Base-by-base conservation (phyloP, 2,329 filamentous ascomycete genomes). In the Cercospora sesami region DNA sequence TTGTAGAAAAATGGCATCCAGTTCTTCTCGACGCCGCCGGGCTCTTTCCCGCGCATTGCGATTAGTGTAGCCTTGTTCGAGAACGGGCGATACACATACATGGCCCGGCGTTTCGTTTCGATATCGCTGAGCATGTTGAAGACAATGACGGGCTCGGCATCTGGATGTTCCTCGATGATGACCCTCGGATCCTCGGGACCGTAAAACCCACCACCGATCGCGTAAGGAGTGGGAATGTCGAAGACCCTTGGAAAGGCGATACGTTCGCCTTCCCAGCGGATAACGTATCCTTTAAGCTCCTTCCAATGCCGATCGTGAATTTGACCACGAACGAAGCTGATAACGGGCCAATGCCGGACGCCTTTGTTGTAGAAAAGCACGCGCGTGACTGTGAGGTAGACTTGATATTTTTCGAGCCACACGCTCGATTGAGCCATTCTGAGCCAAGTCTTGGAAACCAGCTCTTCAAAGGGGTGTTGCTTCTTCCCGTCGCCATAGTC, bases 181-280 rank as follows among this genome's bases (percentile, higher is more conserved):
- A 76, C 68, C 18, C 73, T 69, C 31, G 74, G 73, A 64, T 76
- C 73, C 61, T 75, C 74, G 1, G 74, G 73, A 26, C 73, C 74
- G 42, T 71, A 73, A 28, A 73, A 69, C 2, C 30, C 58, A 42
- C 58, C 58, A 14, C 58, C 58, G 9, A 42, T 36, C 18, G 16
- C 6, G n/a, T 36, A 60, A 3, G 58, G 58, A 26, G 8, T 42
- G 18, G 58, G 58, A 14, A 60, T 39, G 10, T 60, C 58, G 14
- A 60, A 60, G 10, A 42, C 45, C 5, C 9, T 36, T 14, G 58
- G 58, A 5, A 60, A 60, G 3, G 28, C 33, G n/a, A 60, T 36
- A 4, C 33, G 30, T 33, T 39, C 30, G 10, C 21, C 21, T 21
- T 42, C 5, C 58, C 58, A 60, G 21, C n/a, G 30, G 1, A 60